Evolutionary conservation across 225 moss, liverwort and hornwort species (phyloP), one percentile per base, ranked within the genome.

Genomic region (Polytrichum commune): DNA sequence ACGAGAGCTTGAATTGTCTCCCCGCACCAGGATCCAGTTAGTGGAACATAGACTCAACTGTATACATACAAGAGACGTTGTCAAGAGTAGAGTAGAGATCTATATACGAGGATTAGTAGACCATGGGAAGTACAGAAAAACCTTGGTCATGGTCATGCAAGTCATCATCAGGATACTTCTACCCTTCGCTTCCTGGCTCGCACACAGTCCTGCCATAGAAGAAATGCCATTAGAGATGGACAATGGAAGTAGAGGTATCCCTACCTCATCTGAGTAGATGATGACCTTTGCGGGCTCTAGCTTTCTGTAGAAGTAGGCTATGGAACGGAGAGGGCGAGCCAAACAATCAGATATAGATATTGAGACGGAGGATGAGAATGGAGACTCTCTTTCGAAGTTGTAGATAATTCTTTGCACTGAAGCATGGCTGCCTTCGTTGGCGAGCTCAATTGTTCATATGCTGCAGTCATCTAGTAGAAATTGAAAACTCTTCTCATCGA

Each of bases 1-100:
- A 84, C 84, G 81, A 69, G 84, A 72, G 86, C 90, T 19, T 89
- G 66, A 73, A 20, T 20, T 2, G 9, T 20, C 58, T n/a, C 58
- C 24, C 22, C 20, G 20, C 58, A 58, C 20, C 6, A 20, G 20
- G 58, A 20, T 58, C 58, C 20, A 23, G 20, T 23, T 33, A 16
- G 22, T 20, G 5, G 65, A 9, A 20, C 7, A 26, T 58, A 20
- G 58, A 20, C 22, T 58, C 58, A 20, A 24, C 6, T 23, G 22
- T 58, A 58, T 24, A 58, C 24, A 58, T 58, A 24, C 24, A 23
- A 23, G 9, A 8, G 24, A 8, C 58, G 6, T 22, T 58, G 58
- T 58, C 23, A 20, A 8, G 20, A 20, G n/a, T 22, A 23, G 58
- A 8, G 22, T 6, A 58, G 58, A 6, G 6, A 58, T 20, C 24